Percentiles rank a stretch among this genome's conserved stretches.
Evolutionary conservation across 345 rosid genomes (phyloP).

Genomic region (Brassica nigra): DNA sequence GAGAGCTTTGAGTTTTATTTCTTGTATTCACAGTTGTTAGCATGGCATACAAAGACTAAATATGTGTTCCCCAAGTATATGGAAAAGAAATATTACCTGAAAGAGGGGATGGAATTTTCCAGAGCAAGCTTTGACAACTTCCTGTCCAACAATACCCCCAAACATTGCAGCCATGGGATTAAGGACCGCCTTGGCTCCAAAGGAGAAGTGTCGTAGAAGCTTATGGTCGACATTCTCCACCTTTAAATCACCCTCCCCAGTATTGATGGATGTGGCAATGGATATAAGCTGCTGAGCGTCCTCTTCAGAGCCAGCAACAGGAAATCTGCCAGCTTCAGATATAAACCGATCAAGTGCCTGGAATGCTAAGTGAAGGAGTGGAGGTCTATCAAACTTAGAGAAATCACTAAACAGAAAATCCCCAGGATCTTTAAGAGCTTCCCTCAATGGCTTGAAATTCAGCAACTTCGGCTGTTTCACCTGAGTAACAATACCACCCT

Average conservation of each 20-base stretch:
- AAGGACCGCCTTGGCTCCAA: slow-evolving; percentile 91
- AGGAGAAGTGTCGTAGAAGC: slow-evolving; percentile 81
- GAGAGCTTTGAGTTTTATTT: background rate
- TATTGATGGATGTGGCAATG: slow-evolving; percentile 63
- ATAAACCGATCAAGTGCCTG: slow-evolving; percentile 87
- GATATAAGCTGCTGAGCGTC: slow-evolving; percentile 83
- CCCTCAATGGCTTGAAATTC: slow-evolving; percentile 83
- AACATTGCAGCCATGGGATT: slow-evolving; percentile 99
- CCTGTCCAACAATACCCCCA: slow-evolving; percentile 98
- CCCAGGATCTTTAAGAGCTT: slow-evolving; percentile 90
- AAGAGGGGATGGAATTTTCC: slow-evolving; percentile 96
- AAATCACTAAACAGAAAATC: slow-evolving; percentile 95
- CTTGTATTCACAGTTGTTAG: background rate
- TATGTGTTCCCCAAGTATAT: background rate
- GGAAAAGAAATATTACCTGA: slow-evolving; percentile 58
- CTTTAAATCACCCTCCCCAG: slow-evolving; percentile 66
- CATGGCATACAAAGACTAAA: slow-evolving; percentile 9
- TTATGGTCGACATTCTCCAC: slow-evolving; percentile 75
- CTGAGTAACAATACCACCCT: slow-evolving; percentile 97
- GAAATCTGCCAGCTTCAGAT: slow-evolving; percentile 70
- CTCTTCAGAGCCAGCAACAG: slow-evolving; percentile 87
- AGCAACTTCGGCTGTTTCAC: slow-evolving; percentile 85
- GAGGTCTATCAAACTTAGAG: slow-evolving; percentile 90
- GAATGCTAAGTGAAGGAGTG: slow-evolving; percentile 88
- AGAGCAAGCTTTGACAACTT: slow-evolving; percentile 97